Percentiles rank a stretch among this genome's conserved stretches.
These are phyloP conservation scores for Eucalyptus regnans DNA, from an alignment of 345 rosid genomes.

Conservation along the genomic window DNA sequence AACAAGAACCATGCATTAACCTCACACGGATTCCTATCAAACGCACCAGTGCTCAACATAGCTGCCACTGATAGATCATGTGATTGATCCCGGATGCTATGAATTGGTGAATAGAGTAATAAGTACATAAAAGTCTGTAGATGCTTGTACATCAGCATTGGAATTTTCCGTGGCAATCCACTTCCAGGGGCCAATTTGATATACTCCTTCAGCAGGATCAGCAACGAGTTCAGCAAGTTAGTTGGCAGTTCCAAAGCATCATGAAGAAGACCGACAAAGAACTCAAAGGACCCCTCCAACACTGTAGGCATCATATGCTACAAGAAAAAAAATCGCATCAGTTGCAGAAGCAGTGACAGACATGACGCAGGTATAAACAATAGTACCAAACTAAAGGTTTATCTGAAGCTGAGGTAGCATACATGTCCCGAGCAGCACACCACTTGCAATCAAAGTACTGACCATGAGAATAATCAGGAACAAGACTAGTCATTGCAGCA, in stretches of 20 bases:
- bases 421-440: background rate
- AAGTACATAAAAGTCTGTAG: slow-evolving; percentile 49
- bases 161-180: slow-evolving; percentile 27
- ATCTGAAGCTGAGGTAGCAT: background rate
- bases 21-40: slow-evolving; percentile 58
- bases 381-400: background rate
- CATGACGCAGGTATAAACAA: background rate
- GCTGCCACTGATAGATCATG: slow-evolving; percentile 56
- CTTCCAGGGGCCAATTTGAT: slow-evolving; percentile 37
- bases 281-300: slow-evolving; percentile 81
- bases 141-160: slow-evolving; percentile 73
- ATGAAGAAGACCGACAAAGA: slow-evolving; percentile 52
- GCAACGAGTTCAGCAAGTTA: slow-evolving; percentile 46
- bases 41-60: slow-evolving; percentile 87
- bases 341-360: background rate
- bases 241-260: slow-evolving; percentile 37
- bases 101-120: slow-evolving; percentile 41
- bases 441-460: background rate
- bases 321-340: slow-evolving; percentile 5
- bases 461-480: background rate
- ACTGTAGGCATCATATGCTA: slow-evolving; percentile 55
- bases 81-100: slow-evolving; percentile 46
- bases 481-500: background rate
- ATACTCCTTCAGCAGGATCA: slow-evolving; percentile 56
- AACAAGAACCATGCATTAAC: slow-evolving; percentile 69